phyloP scores from a whole-genome alignment of 495 filamentous ascomycete genomes.

The Lindgomyces ingoldianus region DNA sequence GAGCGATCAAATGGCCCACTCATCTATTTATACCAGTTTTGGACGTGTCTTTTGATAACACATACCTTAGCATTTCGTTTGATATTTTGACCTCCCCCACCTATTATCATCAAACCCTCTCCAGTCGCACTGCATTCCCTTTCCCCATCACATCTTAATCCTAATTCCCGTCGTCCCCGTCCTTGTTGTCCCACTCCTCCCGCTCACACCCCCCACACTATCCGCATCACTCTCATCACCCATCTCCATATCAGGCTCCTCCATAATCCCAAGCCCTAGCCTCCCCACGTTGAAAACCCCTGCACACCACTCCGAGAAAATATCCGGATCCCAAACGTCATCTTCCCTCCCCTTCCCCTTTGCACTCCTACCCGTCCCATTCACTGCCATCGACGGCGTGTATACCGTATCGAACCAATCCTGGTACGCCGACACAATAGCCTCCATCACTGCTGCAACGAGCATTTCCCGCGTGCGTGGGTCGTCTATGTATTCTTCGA shows the following conservation, averaged over 20 bases:
- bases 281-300: constrained; percentile 39
- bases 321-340: constrained; percentile 46
- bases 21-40: no score
- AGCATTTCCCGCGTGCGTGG: constrained; percentile 45
- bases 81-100: not conserved
- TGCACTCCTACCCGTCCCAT: constrained; percentile 51
- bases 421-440: constrained; percentile 42
- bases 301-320: constrained; percentile 42
- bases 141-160: constrained; percentile 31
- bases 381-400: constrained; percentile 50
- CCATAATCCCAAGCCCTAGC: constrained; percentile 32
- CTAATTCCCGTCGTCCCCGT: constrained; percentile 27
- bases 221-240: constrained; percentile 15
- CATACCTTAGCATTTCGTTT: not conserved
- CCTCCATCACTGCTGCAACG: constrained; percentile 47
- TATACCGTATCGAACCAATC: constrained; percentile 42
- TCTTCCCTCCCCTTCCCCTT: constrained; percentile 66
- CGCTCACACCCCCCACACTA: constrained; percentile 13
- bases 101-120: not conserved
- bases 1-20: not conserved
- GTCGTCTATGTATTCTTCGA: constrained; percentile 53
- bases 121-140: not conserved
- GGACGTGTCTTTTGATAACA: no score
- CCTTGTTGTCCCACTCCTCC: constrained; percentile 20
- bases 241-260: constrained; percentile 5